These are phyloP conservation scores for Acacia acuminata DNA, from an alignment of 306 rosid genomes.

Conservation along the genomic window DNA sequence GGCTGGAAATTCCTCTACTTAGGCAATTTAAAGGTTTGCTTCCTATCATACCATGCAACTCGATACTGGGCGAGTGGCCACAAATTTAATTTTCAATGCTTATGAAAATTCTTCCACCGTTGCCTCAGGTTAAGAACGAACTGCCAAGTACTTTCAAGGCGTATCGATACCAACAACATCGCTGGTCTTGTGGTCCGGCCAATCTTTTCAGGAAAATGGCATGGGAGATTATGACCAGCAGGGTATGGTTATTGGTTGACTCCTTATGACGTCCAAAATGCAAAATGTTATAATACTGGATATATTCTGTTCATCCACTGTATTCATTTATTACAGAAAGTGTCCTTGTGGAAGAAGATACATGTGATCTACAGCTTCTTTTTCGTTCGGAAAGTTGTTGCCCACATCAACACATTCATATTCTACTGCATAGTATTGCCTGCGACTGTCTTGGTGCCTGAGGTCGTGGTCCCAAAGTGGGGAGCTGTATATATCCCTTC, in stretches of 20 bases:
- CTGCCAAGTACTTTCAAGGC: constrained; percentile 96
- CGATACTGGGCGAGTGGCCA: too few species aligned
- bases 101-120: neutral
- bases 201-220: constrained; percentile 84
- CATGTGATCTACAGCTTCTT: constrained; percentile 91
- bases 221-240: constrained; percentile 68
- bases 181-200: constrained; percentile 98
- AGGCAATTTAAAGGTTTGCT: constrained; percentile 52
- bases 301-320: neutral
- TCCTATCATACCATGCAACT: neutral
- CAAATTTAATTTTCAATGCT: neutral
- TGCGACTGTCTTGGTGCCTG: constrained; percentile 81
- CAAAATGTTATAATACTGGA: neutral
- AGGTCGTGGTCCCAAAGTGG: constrained; percentile 84
- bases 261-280: neutral
- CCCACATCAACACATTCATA: constrained; percentile 74
- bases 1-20: constrained; percentile 92
- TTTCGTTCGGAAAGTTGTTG: constrained; percentile 78
- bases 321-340: constrained; percentile 58
- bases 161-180: constrained; percentile 81
- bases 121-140: constrained; percentile 72
- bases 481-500: constrained; percentile 83
- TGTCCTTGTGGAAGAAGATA: constrained; percentile 70
- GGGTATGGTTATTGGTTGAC: constrained; percentile 38
- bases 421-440: constrained; percentile 81